Conservation (phyloP, 129 eudicot species). For the Flaveria bidentis region DNA sequence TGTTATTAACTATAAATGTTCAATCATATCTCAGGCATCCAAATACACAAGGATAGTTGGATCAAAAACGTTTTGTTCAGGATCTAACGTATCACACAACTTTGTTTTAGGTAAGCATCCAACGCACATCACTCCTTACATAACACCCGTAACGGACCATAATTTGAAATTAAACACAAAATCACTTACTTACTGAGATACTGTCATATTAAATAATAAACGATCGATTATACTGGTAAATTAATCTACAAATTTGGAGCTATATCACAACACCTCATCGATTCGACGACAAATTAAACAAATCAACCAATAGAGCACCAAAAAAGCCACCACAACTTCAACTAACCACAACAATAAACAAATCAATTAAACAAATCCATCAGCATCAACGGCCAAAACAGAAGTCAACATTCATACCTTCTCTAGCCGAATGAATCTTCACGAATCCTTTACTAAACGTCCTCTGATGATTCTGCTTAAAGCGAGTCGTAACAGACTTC, state of each 20-base stretch:
- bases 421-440: constrained; percentile 46
- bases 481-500: constrained; percentile 41
- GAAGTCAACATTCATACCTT: constrained; percentile 45
- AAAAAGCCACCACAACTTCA: constrained; percentile 18
- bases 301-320: constrained; percentile 16
- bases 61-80: background rate
- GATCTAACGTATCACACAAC: constrained; percentile 9
- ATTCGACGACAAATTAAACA: constrained; percentile 6
- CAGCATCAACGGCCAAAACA: background rate
- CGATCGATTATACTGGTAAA: background rate
- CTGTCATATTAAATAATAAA: background rate
- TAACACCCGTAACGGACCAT: background rate
- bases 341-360: background rate
- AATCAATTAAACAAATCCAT: background rate
- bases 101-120: background rate
- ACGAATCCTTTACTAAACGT: constrained; percentile 40
- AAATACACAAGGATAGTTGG: background rate
- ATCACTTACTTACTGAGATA: background rate
- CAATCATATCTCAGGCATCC: constrained; percentile 9
- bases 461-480: constrained; percentile 47
- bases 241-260: background rate
- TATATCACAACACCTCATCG: background rate
- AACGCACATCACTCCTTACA: background rate
- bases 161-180: background rate
- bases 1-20: background rate